Base-by-base conservation (phyloP, 208 protist genomes). In the Trypanosoma avium region DNA sequence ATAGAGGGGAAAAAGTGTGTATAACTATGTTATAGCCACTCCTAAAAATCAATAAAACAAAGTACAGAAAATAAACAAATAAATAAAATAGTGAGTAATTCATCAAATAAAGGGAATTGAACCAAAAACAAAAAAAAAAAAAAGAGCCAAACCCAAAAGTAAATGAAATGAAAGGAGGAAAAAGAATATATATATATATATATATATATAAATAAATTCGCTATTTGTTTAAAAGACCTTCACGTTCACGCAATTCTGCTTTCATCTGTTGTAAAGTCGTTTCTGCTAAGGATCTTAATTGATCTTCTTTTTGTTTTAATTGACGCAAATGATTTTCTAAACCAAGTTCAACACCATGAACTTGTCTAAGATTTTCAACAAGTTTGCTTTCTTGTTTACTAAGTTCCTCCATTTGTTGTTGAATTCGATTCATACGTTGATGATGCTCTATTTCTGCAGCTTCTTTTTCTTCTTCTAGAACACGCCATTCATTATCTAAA, bases 191-290 rank as follows among this genome's bases (percentile, higher is more conserved):
- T 2, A 47, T 47, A 21, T 24, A 7, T 17, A 24, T 57, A 24
- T 27, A 19, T 17, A 19, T 56, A 3, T 42, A 26, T 27, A 2
- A 60, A 30, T n/a, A 30, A 17, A 10, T 1, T 32, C 12, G 15
- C 33, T 50, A 58, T 21, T 58, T 46, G 29, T 64, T 43, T 24
- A 73, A 10, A 53, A 74, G 43, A 15, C 13, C 30, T 46, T 74
- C 35, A 24, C 67, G 57, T n/a, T 60, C 67, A 30, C 68, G 42
- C 12, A 71, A 24, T 54, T 79, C 80, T 3, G 33, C 52, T 26
- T 69, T 40, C 48, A 81, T 61, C 29, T 81, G 71, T 40, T 33
- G 42, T 27, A 82, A 40, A 15, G 57, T 79, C 4, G 65, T 52
- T 17, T 75, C 49, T 7, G 67, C 17, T n/a, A 75, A 33, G 36